phyloP scores from a whole-genome alignment of 2,329 filamentous ascomycete genomes.

The Monosporascus sp. region DNA sequence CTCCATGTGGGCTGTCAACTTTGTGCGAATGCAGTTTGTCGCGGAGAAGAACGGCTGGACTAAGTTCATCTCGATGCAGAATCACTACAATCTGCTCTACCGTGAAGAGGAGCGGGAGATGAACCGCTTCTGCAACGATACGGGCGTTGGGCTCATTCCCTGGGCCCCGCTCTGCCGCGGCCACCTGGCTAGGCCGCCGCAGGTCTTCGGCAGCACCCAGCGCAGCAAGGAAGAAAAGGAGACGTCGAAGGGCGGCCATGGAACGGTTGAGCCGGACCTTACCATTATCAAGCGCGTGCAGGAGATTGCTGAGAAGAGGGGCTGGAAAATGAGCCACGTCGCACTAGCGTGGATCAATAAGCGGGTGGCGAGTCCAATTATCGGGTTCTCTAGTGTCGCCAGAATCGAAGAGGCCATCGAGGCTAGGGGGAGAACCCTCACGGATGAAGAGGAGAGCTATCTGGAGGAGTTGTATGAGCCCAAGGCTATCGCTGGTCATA shows the following conservation, averaged over 20 bases:
- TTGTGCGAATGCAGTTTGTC: constrained; percentile 48
- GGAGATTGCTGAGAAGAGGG: constrained; percentile 52
- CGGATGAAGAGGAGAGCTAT: constrained; percentile 53
- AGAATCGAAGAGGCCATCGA: constrained; percentile 58
- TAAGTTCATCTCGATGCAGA: constrained; percentile 58
- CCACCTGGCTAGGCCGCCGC: constrained; percentile 28
- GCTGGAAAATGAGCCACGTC: constrained; percentile 58
- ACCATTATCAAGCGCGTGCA: constrained; percentile 48
- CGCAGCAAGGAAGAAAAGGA: constrained; percentile 36
- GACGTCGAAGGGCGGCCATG: constrained; percentile 12
- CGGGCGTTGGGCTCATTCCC: constrained; percentile 34
- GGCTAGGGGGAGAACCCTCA: constrained; percentile 40
- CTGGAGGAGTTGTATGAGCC: constrained; percentile 58
- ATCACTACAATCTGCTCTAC: constrained; percentile 54
- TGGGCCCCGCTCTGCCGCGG: constrained; percentile 35
- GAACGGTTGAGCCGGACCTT: constrained; percentile 27
- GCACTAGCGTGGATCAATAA: constrained; percentile 58
- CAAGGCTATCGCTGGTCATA: constrained; percentile 37
- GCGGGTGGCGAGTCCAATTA: constrained; percentile 50
- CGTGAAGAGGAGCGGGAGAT: constrained; percentile 55
- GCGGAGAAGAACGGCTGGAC: constrained; percentile 45
- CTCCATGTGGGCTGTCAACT: constrained; percentile 48
- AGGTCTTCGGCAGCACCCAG: constrained; percentile 24
- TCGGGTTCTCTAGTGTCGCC: constrained; percentile 53
- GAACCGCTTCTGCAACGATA: constrained; percentile 36